Base-by-base conservation (phyloP, 108 stramenopile genomes). In the Conticribra guillardii region DNA sequence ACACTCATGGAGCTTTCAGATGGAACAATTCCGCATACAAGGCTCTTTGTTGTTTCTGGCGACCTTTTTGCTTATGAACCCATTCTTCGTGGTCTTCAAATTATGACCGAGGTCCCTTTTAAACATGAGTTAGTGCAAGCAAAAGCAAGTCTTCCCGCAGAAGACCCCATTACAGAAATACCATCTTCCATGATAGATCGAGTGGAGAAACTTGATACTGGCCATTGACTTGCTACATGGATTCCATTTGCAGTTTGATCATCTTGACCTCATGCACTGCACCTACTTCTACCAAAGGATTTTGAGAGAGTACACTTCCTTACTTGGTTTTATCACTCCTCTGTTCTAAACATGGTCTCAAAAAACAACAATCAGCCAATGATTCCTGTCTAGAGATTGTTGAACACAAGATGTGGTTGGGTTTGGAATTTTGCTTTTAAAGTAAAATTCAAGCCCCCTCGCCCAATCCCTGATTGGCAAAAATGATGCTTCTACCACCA, bases 41-140 rank as follows among this genome's bases (percentile, higher is more conserved):
- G 62, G 18, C 46, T 64, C n/a, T 22, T 64, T 23, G 46, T 64
- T 24, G 62, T 64, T 30, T 64, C 62, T 49, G 62, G 48, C 11
- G 62, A 64, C 30, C 62, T 64, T 16, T 64, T 64, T 51, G 62
- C 62, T 4, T 64, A 64, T n/a, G 48, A 64, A 27, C 62, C 62
- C 15, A 64, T 64, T 33, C 31, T 64, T 27, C 23, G 48, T 17
- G 46, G 62, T 47, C 28, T 64, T 16, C 62, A 64, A 28, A 64
- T 64, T 46, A 64, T 64, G 62, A 64, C 24, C 0, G 48, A 64
- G 48, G 30, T 64, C 5, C 62, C 62, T 29, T 64, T 64, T 30
- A 64, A 64, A 30, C 48, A 49, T 50, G 62, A 64, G 31, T 50
- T 64, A 30, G 48, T 64, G 14, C 16, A 49, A 16, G 46, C 62